Percentiles rank a stretch among this genome's conserved stretches.
phyloP scores from a whole-genome alignment of 2,329 filamentous ascomycete species.

The Xylaria sp. region DNA sequence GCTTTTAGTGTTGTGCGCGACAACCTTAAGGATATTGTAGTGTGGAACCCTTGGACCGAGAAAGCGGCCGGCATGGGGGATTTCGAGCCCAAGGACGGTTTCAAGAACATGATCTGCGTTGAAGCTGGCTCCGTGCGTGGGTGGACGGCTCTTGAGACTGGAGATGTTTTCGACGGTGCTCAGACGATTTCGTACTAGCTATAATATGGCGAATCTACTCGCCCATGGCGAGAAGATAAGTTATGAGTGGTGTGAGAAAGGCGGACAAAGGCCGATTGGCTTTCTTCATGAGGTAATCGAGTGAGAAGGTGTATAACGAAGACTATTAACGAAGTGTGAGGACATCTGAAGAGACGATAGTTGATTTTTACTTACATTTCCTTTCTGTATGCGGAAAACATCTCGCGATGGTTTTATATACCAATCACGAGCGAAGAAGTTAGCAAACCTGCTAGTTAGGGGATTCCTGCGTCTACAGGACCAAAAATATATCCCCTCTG shows the following conservation, averaged over 20 bases:
- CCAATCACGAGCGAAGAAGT: constrained; percentile 16
- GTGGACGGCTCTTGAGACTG: constrained; percentile 87
- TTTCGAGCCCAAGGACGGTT: constrained; percentile 89
- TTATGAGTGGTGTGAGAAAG: constrained; percentile 19
- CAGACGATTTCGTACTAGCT: constrained; percentile 61
- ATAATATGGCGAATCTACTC: constrained; percentile 15
- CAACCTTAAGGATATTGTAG: constrained; percentile 86
- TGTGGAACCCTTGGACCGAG: constrained; percentile 97
- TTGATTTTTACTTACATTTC: constrained; percentile 3
- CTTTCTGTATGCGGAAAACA: constrained; percentile 5
- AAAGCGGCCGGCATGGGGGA: constrained; percentile 86
- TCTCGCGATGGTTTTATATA: constrained; percentile 19
- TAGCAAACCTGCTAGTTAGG: constrained; percentile 6
- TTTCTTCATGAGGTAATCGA: constrained; percentile 1
- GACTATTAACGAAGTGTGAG: background rate
- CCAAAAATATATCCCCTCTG: background rate
- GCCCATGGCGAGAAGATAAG: constrained; percentile 12
- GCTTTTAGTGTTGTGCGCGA: constrained; percentile 82
- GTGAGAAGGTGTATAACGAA: background rate
- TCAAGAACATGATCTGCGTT: constrained; percentile 92
- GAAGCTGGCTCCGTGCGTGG: constrained; percentile 86
- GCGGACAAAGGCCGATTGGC: background rate
- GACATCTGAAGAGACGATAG: background rate
- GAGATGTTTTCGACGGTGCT: constrained; percentile 73
- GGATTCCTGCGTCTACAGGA: background rate